Conservation (phyloP, 371 early-diverging fungal genomes). For the Dichotomocladium elegans region DNA sequence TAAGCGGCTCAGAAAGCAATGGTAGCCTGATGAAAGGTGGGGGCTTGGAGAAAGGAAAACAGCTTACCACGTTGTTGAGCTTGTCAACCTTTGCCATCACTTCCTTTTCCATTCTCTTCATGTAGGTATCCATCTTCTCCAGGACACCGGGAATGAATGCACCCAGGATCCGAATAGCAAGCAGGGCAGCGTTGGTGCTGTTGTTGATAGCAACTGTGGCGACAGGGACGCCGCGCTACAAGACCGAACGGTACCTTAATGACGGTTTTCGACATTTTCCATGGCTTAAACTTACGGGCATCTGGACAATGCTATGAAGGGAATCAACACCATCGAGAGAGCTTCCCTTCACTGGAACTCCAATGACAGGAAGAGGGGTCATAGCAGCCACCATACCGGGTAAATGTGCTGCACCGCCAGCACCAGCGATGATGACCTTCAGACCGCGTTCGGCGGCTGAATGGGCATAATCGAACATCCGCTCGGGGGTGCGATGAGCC, state of each 20-base stretch:
- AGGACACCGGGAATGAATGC: conserved; percentile 69
- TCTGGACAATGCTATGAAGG: conserved; percentile 94
- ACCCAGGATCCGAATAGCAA: conserved; percentile 93
- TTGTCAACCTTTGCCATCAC: conserved; percentile 82
- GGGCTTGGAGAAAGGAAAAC: not conserved
- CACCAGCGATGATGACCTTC: conserved; percentile 94
- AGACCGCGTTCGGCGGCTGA: conserved; percentile 86
- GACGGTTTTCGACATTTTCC: not conserved
- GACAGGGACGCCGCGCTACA: conserved; percentile 91
- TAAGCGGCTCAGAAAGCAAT: too few species aligned
- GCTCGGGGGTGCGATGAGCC: conserved; percentile 92
- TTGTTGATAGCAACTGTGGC: conserved; percentile 98
- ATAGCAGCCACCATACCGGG: conserved; percentile 98
- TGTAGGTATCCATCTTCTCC: conserved; percentile 74
- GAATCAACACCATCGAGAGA: conserved; percentile 94
- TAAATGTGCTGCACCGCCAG: conserved; percentile 97
- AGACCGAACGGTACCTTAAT: not conserved
- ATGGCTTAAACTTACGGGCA: conserved; percentile 75
- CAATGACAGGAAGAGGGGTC: conserved; percentile 94
- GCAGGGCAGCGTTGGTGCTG: conserved; percentile 89
- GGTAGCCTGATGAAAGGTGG: too few species aligned
- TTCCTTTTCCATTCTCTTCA: conserved; percentile 74
- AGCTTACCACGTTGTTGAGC: conserved; percentile 61
- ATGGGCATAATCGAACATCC: conserved; percentile 90
- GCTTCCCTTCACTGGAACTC: conserved; percentile 93